Evolutionary conservation across 2,329 filamentous ascomycete genomes (phyloP), one percentile per base, ranked within the genome.

Genomic region (Colletotrichum sidae): DNA sequence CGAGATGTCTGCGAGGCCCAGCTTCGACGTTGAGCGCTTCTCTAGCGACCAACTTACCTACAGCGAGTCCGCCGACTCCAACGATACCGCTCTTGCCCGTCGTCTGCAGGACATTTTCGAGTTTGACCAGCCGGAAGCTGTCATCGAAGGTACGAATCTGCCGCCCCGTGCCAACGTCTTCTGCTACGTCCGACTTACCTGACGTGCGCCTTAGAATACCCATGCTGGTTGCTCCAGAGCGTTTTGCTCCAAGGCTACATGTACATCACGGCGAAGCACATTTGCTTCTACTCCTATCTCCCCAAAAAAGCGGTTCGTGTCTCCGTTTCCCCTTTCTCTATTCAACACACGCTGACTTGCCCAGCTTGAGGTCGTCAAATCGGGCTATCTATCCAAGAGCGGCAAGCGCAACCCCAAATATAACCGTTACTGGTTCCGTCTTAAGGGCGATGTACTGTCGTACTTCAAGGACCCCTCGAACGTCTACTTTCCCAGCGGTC

Each of bases 261-360:
- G 86, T 98, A 98, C 79, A 92, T 99, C 73, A 98, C 96, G 0
- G 85, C 91, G 67, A 92, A 90, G 71, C 96, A 99, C 75, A 92
- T 98, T 67, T 97, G 94, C 79, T 99, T 98, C 77, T 98, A 97
- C 75, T 94, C 96, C 44, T 97, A 97, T 75, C 85, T 98, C n/a
- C 94, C 94, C 7, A 96, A 94, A 82, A 97, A 96, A 83, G 88
- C 91, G 55, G 91, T 92, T 83, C 78, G 89, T 73, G 34, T 53
- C 25, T 10, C 13, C 42, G 8, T 47, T 46, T 33, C 15, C 8
- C 13, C 8, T 13, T 35, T 47, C 25, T 69, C 73, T 44, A 25
- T 9, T 42, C 49, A 38, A 1, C 2, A 10, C 6, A 5, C 8
- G 33, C 57, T 60, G 37, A 65, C 37, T 4, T 7, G 2, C 9